Evolutionary conservation across 169 alveolate genomes (phyloP), one percentile per base, ranked within the genome.

Genomic region (Cryptosporidium baileyi): DNA sequence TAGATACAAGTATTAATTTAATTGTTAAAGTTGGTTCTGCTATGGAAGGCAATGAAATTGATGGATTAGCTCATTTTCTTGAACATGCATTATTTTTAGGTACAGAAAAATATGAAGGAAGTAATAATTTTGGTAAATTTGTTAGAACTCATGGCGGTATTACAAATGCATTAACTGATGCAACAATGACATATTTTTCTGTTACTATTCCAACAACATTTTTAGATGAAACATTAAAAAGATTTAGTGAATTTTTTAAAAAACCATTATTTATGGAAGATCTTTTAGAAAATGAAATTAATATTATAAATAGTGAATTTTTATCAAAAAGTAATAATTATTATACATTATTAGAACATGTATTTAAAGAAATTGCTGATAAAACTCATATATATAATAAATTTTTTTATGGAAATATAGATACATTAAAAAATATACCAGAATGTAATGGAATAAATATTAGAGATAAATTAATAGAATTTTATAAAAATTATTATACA

Each of bases 51-150:
- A 8, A 24, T 2, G 81, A 65, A 44, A 32, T 65, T n/a, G 88
- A 89, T 54, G 97, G 97, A 11, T 63, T 94, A 43, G 97, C 97
- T 15, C 97, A 94, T 82, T 90, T 94, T 60, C 89, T 91, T 30
- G 97, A 94, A 49, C 97, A 94, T 67, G 91, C 93, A 93, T 79
- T 94, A n/a, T 91, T 92, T 67, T 63, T 94, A 67, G 97, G 97
- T 32, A 90, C 95, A 36, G 82, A 94, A 52, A 92, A 91, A 82
- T 94, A 89, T 60, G 95, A 95, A 6, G 91, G 80, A 15, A 93
- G 85, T 65, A 89, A 89, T 59, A 67, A 85, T 4, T 93, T 88
- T 63, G 60, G 81, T 9, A 60, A 63, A n/a, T 82, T 61, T 63
- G 81, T 93, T 11, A 36, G 88, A 47, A 81, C 89, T 41, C 67